Evolutionary conservation across 345 rosid genomes (phyloP).

Genomic region (Odontarrhena argentea): DNA sequence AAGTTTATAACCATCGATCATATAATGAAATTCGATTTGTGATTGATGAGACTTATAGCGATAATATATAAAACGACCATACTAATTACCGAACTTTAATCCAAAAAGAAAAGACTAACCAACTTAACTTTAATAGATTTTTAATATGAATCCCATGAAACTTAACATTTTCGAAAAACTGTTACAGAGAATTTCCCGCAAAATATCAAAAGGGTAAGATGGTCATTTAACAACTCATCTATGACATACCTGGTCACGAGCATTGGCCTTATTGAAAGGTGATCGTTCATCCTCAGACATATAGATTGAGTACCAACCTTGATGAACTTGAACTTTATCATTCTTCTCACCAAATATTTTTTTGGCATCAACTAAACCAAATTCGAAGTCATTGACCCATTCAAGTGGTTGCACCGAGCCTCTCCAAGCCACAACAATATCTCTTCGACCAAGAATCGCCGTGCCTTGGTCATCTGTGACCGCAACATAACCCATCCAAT

Average conservation of each 20-base stretch:
- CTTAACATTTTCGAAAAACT: too few relatives aligned
- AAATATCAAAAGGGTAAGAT: neutral
- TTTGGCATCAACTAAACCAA: slow-evolving; percentile 52
- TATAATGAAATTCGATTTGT: too few relatives aligned
- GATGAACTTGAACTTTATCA: slow-evolving; percentile 55
- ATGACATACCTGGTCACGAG: slow-evolving; percentile 61
- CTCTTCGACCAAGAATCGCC: slow-evolving; percentile 70
- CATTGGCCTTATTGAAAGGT: slow-evolving; percentile 55
- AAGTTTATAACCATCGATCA: too few relatives aligned
- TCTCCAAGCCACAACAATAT: slow-evolving; percentile 84
- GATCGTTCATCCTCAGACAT: slow-evolving; percentile 71
- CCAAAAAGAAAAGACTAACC: too few relatives aligned
- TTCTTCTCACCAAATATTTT: slow-evolving; percentile 49
- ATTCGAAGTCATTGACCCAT: slow-evolving; percentile 71
- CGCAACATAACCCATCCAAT: slow-evolving; percentile 84
- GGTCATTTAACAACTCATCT: neutral
- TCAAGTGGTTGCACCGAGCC: slow-evolving; percentile 72
- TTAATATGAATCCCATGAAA: too few relatives aligned
- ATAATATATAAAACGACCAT: too few relatives aligned
- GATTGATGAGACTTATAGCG: too few relatives aligned
- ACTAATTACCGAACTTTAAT: too few relatives aligned
- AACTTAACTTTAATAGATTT: too few relatives aligned
- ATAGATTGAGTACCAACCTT: slow-evolving; percentile 89
- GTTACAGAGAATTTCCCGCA: neutral
- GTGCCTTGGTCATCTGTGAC: slow-evolving; percentile 77